These are phyloP conservation scores for Jamesozyma piceae DNA, from an alignment of 805 yeast species.

Conservation along the genomic window DNA sequence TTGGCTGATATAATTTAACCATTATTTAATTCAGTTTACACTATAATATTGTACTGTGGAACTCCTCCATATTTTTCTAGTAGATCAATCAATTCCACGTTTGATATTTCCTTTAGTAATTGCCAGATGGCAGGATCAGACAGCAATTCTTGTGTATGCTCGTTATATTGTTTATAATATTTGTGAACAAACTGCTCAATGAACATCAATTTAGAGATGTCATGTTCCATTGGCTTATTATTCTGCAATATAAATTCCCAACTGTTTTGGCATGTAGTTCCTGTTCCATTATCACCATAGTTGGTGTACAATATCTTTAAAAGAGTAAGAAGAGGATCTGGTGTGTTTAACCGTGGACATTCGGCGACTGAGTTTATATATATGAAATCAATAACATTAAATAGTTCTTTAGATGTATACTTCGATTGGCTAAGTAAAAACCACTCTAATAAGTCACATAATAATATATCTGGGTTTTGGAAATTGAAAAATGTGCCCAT, in stretches of 20 bases:
- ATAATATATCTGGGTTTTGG: not conserved
- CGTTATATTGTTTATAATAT: conserved; percentile 4
- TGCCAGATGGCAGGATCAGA: conserved; percentile 20
- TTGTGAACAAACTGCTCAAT: not conserved
- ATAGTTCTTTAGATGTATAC: not conserved
- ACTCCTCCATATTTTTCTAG: conserved; percentile 18
- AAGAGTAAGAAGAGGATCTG: conserved; percentile 6
- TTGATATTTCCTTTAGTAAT: conserved; percentile 10
- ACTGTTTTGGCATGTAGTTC: not conserved
- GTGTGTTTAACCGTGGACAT: conserved; percentile 1
- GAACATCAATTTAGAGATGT: not conserved
- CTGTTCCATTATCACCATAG: not conserved
- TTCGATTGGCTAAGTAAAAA: not conserved
- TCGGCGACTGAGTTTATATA: not conserved
- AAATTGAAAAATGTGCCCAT: conserved; percentile 6
- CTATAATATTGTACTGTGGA: conserved; percentile 12
- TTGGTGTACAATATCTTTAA: not conserved
- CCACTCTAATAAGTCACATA: conserved; percentile 1
- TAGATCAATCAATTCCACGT: conserved; percentile 14
- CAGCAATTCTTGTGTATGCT: conserved; percentile 6
- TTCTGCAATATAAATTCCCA: not conserved
- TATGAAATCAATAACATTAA: not conserved
- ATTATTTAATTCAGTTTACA: too few relatives aligned
- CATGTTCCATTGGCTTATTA: not conserved
- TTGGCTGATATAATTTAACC: too few relatives aligned